These are phyloP conservation scores for Torrubiella hemipterigena DNA, from an alignment of 2,329 filamentous ascomycete species.

Conservation along the genomic window DNA sequence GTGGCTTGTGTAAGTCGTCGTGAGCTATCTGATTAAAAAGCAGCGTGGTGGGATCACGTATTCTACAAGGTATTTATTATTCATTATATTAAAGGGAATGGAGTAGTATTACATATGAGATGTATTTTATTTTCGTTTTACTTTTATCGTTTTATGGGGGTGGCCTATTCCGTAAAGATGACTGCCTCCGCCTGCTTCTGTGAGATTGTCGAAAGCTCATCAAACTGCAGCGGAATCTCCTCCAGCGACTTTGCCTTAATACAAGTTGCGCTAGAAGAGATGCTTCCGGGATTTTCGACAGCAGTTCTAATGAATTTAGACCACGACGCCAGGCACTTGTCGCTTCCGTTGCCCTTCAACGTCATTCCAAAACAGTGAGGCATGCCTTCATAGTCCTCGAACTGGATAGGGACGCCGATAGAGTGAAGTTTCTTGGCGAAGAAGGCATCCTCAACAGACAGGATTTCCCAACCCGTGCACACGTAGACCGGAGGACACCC, in stretches of 20 bases:
- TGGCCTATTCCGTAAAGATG: no score
- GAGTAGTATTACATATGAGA: no score
- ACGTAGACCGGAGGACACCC: constrained; percentile 56
- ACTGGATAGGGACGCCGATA: constrained; percentile 50
- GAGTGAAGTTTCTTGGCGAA: constrained; percentile 42
- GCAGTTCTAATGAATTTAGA: constrained; percentile 39
- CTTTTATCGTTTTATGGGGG: no score
- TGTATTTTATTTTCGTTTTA: no score
- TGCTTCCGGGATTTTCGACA: constrained; percentile 19
- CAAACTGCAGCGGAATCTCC: constrained; percentile 32
- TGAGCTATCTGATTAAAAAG: no score
- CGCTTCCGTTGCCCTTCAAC: constrained; percentile 32
- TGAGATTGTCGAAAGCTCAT: constrained; percentile 22
- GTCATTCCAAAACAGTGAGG: constrained; percentile 61
- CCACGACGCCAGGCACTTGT: constrained; percentile 43
- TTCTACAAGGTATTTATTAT: no score
- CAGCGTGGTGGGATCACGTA: no score
- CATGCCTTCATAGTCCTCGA: constrained; percentile 70
- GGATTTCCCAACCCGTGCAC: constrained; percentile 57
- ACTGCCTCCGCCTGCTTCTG: constrained; percentile 8
- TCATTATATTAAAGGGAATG: no score
- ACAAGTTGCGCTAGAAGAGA: constrained; percentile 28
- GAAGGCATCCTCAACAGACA: constrained; percentile 54
- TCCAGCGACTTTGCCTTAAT: constrained; percentile 39
- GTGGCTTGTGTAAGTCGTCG: no score